Base-by-base conservation (phyloP, 805 yeast species). In the Lipomyces sp. region DNA sequence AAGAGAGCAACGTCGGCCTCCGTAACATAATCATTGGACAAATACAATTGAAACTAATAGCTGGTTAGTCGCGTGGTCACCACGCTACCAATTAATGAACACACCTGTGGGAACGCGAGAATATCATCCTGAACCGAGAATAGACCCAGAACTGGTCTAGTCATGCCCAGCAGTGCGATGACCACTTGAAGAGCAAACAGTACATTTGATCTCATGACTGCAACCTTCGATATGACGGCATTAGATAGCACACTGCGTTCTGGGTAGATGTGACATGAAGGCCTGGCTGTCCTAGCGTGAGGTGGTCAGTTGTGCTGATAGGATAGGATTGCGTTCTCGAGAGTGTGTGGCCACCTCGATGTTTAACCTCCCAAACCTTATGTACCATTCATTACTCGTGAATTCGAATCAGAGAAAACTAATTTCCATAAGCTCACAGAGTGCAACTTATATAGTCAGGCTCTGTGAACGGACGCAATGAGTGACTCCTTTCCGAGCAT, bases 51-150 rank as follows among this genome's bases (percentile, higher is more conserved):
- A 39, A 19, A 55, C 59, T 54, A 26, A 16, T 13, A 24, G 7
- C 13, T 2, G 4, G 6, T 2, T 16, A 29, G 29, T 23, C 31
- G 18, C n/a, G n/a, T n/a, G n/a, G n/a, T n/a, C n/a, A n/a, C n/a
- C n/a, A n/a, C n/a, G n/a, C n/a, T n/a, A 3, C 19, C 43, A 37
- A 7, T 8, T 6, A n/a, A 24, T 22, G 23, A 3, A 4, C 35
- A 4, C 35, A 53, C 58, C 47, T 55, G 59, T 3, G 59, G 59
- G 38, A 48, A 55, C 19, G 57, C 59, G 5, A 55, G 47, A 23
- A 55, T n/a, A 24, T 55, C 59, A 48, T 55, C 59, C 29, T 55
- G 59, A 1, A 52, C 57, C 5, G 55, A 49, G 31, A 55, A 55
- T n/a, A 49, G 18, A 10, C 43, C 51, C 2, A 33, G 28, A 13